A percentile compares a stretch with the other conserved stretches of the same genome.
Conservation (phyloP, 352 stramenopile genomes). For the Phytophthora pluvialis region DNA sequence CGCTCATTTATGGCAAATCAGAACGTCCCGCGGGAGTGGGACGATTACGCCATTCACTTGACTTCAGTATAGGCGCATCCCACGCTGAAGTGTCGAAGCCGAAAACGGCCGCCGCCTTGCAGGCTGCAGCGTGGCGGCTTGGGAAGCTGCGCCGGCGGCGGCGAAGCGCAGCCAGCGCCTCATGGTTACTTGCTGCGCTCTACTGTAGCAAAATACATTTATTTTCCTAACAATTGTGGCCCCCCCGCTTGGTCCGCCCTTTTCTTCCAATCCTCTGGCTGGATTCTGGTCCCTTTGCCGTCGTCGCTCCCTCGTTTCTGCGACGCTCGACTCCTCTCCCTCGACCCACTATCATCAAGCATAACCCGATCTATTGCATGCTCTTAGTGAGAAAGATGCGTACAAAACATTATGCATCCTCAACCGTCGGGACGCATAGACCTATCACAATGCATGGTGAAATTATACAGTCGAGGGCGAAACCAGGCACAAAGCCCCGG, state of each 20-base stretch:
- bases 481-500: slow-evolving; percentile 32
- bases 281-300: slow-evolving; percentile 23
- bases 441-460: slow-evolving; percentile 3
- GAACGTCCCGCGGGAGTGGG: slow-evolving; percentile 14
- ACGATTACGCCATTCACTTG: slow-evolving; percentile 42
- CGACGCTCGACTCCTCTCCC: slow-evolving; percentile 35
- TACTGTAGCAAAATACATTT: too few species aligned
- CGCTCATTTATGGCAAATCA: slow-evolving; percentile 20
- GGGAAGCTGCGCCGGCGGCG: too few species aligned
- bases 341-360: slow-evolving; percentile 1
- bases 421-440: neutral
- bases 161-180: neutral
- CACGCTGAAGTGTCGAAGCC: slow-evolving; percentile 19
- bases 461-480: slow-evolving; percentile 2
- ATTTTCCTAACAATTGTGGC: too few species aligned
- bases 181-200: neutral
- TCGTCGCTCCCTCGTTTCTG: slow-evolving; percentile 42
- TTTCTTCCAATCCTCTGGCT: slow-evolving; percentile 32
- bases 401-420: neutral
- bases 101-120: slow-evolving; percentile 15
- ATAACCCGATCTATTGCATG: slow-evolving; percentile 6
- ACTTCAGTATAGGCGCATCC: slow-evolving; percentile 25
- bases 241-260: slow-evolving; percentile 32
- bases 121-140: too few species aligned
- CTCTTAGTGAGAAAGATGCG: too few species aligned